Percentiles rank a stretch among this genome's conserved stretches.
Conservation (phyloP, 2,329 filamentous ascomycete species). For the Fusarium agapanthi region DNA sequence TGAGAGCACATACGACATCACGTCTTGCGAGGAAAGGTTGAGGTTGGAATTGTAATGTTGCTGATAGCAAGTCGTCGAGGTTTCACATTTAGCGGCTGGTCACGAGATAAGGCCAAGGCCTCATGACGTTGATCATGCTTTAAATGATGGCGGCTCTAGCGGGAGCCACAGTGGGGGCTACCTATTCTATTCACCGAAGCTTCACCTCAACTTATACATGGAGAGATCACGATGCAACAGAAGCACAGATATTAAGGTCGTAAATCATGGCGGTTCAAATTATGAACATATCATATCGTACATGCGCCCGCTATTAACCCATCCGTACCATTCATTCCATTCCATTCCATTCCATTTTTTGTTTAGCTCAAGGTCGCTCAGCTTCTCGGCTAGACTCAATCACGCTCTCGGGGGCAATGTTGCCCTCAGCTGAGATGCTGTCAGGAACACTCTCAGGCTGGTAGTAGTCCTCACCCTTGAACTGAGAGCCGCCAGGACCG, state of each 20-base stretch:
- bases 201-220: background rate
- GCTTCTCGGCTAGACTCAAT: slow-evolving; percentile 47
- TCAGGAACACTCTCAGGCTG: slow-evolving; percentile 53
- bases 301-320: slow-evolving; percentile 8
- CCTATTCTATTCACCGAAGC: background rate
- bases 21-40: background rate
- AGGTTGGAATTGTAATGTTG: background rate
- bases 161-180: slow-evolving; percentile 10
- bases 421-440: slow-evolving; percentile 53
- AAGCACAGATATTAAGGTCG: background rate
- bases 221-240: background rate
- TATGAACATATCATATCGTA: slow-evolving; percentile 23
- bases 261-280: slow-evolving; percentile 21
- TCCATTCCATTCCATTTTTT: background rate
- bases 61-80: slow-evolving; percentile 10
- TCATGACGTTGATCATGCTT: slow-evolving; percentile 40
- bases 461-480: slow-evolving; percentile 54
- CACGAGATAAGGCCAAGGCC: slow-evolving; percentile 27
- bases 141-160: slow-evolving; percentile 6
- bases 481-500: slow-evolving; percentile 50
- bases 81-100: slow-evolving; percentile 15
- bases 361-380: slow-evolving; percentile 5
- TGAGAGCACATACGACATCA: slow-evolving; percentile 15
- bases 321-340: background rate
- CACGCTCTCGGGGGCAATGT: slow-evolving; percentile 53